Evolutionary conservation across 805 yeast genomes (phyloP).

Genomic region (Candida silvicultrix): DNA sequence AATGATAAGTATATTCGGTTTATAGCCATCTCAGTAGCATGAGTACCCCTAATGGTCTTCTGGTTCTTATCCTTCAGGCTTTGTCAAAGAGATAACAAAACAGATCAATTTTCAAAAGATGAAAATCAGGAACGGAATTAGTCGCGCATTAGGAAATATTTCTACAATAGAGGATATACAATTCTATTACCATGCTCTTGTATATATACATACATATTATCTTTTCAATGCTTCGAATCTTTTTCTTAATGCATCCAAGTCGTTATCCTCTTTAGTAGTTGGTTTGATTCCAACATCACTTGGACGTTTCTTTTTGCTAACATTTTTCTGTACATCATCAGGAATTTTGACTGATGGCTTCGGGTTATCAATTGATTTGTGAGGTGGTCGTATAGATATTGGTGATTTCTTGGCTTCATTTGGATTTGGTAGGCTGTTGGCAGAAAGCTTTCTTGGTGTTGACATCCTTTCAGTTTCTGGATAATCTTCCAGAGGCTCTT

Average conservation of each 20-base stretch:
- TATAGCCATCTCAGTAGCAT: not conserved
- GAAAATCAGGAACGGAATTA: not conserved
- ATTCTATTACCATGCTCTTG: too few relatives aligned
- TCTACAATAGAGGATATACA: too few relatives aligned
- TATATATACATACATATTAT: too few relatives aligned
- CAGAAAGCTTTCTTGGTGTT: constrained; percentile 18
- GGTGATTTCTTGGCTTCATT: constrained; percentile 25
- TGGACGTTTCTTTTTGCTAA: constrained; percentile 21
- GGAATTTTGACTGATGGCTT: constrained; percentile 34
- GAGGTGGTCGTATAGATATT: constrained; percentile 36
- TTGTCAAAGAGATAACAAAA: too few relatives aligned
- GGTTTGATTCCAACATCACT: constrained; percentile 13
- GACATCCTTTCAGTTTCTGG: constrained; percentile 11
- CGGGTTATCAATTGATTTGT: constrained; percentile 33
- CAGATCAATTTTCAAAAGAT: not conserved
- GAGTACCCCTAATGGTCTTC: too few relatives aligned
- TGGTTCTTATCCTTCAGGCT: not conserved
- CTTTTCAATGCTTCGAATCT: constrained; percentile 75
- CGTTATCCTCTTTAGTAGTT: constrained; percentile 30
- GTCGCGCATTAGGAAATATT: not conserved
- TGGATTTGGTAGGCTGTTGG: constrained; percentile 13
- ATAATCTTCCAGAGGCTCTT: constrained; percentile 25
- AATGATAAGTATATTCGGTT: constrained; percentile 43
- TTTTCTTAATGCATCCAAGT: constrained; percentile 59
- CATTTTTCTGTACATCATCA: constrained; percentile 31